These are phyloP conservation scores for Croton setiger DNA, from an alignment of 441 rosid genomes.

Conservation along the genomic window DNA sequence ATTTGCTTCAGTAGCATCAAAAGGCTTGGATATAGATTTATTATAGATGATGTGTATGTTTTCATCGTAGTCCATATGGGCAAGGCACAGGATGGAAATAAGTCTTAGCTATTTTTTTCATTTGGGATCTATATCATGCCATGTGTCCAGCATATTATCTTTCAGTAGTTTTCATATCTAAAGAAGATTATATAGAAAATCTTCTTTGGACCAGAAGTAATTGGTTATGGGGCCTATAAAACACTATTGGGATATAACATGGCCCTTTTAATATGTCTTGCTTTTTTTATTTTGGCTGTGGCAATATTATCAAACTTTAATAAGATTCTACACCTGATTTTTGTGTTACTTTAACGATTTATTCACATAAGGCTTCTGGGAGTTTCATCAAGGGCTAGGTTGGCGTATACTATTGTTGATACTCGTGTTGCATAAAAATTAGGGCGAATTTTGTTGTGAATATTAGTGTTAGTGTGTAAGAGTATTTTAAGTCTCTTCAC, in stretches of 20 bases:
- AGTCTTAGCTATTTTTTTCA: conserved; percentile 2
- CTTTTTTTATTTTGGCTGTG: conserved; percentile 3
- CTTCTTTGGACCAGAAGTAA: background rate
- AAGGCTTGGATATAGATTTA: background rate
- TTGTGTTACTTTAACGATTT: background rate
- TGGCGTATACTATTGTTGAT: too few species aligned
- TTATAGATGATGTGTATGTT: background rate
- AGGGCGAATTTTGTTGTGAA: too few species aligned
- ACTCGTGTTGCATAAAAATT: too few species aligned
- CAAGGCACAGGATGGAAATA: background rate
- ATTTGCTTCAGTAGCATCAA: background rate
- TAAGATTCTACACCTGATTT: background rate
- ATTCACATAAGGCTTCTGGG: background rate
- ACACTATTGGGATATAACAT: background rate
- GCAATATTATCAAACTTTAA: conserved; percentile 4
- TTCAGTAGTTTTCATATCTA: conserved; percentile 9
- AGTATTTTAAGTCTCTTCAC: too few species aligned
- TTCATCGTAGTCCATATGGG: background rate
- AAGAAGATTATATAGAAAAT: conserved; percentile 10
- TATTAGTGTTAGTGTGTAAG: too few species aligned
- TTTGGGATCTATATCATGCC: conserved; percentile 6
- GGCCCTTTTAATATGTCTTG: conserved; percentile 6
- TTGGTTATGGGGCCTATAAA: conserved; percentile 7
- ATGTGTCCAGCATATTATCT: conserved; percentile 11
- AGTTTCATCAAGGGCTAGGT: background rate